Percentiles rank a stretch among this genome's conserved stretches.
These are phyloP conservation scores for Fusarium sp. DNA, from an alignment of 2,329 filamentous ascomycete genomes.

Conservation along the genomic window DNA sequence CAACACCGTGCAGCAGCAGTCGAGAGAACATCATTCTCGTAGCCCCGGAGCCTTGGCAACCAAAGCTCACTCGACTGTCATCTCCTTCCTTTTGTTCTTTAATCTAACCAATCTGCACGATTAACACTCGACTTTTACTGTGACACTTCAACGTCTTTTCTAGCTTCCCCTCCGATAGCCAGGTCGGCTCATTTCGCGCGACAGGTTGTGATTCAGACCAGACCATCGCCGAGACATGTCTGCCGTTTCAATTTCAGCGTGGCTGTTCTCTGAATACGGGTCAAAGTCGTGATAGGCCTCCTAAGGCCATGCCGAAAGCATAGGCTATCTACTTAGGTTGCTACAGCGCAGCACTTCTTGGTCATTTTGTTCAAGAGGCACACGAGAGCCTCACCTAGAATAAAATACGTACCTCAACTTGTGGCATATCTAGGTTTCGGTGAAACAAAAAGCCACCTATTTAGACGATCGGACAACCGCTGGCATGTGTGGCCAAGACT, in stretches of 20 bases:
- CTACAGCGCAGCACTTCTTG: background rate
- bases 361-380: background rate
- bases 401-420: slow-evolving; percentile 13
- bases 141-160: slow-evolving; percentile 19
- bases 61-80: slow-evolving; percentile 10
- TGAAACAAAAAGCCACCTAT: slow-evolving; percentile 13
- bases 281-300: background rate
- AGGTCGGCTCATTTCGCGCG: slow-evolving; percentile 32
- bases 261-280: background rate
- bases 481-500: slow-evolving; percentile 20
- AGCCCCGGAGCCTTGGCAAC: slow-evolving; percentile 12
- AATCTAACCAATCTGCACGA: background rate
- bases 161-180: slow-evolving; percentile 6
- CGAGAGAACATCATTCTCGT: background rate
- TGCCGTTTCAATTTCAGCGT: slow-evolving; percentile 33
- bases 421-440: background rate
- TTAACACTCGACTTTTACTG: background rate
- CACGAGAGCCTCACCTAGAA: slow-evolving; percentile 23
- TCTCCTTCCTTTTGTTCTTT: slow-evolving; percentile 2
- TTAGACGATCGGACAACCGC: slow-evolving; percentile 8
- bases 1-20: slow-evolving; percentile 36
- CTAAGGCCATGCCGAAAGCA: background rate
- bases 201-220: slow-evolving; percentile 24
- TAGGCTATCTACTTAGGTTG: background rate
- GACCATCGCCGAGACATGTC: slow-evolving; percentile 33